Evolutionary conservation across 2,329 filamentous ascomycete genomes (phyloP).

Genomic region (Venturia oleaginea): DNA sequence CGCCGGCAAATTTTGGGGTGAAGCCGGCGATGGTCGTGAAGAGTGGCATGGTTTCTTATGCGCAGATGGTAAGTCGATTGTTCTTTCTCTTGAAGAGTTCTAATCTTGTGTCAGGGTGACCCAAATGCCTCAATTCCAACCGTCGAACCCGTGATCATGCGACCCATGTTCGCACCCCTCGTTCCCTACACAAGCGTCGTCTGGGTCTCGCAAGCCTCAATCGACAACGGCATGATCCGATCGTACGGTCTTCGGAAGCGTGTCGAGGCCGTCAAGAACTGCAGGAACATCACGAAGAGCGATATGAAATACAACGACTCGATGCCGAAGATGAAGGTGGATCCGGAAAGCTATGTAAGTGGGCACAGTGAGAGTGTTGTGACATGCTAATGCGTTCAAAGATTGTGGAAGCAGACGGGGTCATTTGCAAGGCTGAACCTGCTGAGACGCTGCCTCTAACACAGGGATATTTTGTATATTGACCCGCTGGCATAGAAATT

Average conservation of each 20-base stretch:
- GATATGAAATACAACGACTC: constrained; percentile 87
- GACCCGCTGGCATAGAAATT: background rate
- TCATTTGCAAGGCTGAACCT: constrained; percentile 64
- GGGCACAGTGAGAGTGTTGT: background rate
- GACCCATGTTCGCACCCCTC: constrained; percentile 75
- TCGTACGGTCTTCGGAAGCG: constrained; percentile 69
- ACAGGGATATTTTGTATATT: constrained; percentile 72
- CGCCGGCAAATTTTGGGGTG: constrained; percentile 72
- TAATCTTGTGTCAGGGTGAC: constrained; percentile 30
- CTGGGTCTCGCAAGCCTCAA: constrained; percentile 69
- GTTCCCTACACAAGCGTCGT: constrained; percentile 66
- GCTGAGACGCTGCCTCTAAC: constrained; percentile 62
- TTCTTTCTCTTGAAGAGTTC: background rate
- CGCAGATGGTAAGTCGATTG: constrained; percentile 60
- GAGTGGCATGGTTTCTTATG: constrained; percentile 73
- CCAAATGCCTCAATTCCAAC: constrained; percentile 64
- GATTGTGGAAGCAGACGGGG: constrained; percentile 73
- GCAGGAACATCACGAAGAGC: constrained; percentile 64
- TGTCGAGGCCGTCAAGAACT: constrained; percentile 69
- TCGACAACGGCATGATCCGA: constrained; percentile 57
- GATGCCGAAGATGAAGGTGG: constrained; percentile 81
- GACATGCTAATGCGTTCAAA: constrained; percentile 22
- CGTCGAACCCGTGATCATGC: constrained; percentile 71
- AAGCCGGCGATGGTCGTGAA: constrained; percentile 79
- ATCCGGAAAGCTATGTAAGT: constrained; percentile 74